Percentiles rank a stretch among this genome's conserved stretches.
Evolutionary conservation across 306 rosid genomes (phyloP).

Genomic region (Casuarina equisetifolia): DNA sequence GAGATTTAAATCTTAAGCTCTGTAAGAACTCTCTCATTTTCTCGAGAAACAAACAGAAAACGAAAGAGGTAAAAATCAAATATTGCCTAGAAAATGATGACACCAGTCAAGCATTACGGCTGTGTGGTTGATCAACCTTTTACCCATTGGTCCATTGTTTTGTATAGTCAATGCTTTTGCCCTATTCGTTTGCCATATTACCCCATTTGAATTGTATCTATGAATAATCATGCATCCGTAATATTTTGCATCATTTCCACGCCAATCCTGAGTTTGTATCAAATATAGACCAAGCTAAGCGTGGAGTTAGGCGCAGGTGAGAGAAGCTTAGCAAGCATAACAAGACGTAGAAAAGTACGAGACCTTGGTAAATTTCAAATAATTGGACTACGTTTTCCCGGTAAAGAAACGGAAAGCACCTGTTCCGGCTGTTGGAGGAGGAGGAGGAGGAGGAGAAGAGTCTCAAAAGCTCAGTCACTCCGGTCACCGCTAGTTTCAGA

Average conservation of each 20-base stretch:
- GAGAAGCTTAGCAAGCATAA: too few relatives aligned
- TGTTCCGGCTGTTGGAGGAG: constrained; percentile 28
- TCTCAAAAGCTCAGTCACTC: constrained; percentile 69
- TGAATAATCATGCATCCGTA: too few relatives aligned
- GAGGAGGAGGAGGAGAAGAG: constrained; percentile 42
- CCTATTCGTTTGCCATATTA: too few relatives aligned
- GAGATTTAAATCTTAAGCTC: not conserved
- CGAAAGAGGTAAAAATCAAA: not conserved
- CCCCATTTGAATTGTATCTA: too few relatives aligned
- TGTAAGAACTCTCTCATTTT: not conserved
- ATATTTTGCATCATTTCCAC: too few relatives aligned
- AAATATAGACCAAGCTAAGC: not conserved
- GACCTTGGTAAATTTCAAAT: too few relatives aligned
- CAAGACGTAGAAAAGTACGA: too few relatives aligned
- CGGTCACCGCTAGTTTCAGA: constrained; percentile 64
- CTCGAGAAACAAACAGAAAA: not conserved
- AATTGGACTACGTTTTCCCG: not conserved
- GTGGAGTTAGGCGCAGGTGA: not conserved
- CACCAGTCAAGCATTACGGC: too few relatives aligned
- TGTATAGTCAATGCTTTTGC: too few relatives aligned
- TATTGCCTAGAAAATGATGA: too few relatives aligned
- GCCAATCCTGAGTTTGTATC: not conserved
- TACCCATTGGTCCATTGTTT: too few relatives aligned
- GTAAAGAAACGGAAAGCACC: constrained; percentile 29
- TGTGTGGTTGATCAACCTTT: too few relatives aligned